Base-by-base conservation (phyloP, 768 basidiomycete genomes). In the Collybia mongolica region DNA sequence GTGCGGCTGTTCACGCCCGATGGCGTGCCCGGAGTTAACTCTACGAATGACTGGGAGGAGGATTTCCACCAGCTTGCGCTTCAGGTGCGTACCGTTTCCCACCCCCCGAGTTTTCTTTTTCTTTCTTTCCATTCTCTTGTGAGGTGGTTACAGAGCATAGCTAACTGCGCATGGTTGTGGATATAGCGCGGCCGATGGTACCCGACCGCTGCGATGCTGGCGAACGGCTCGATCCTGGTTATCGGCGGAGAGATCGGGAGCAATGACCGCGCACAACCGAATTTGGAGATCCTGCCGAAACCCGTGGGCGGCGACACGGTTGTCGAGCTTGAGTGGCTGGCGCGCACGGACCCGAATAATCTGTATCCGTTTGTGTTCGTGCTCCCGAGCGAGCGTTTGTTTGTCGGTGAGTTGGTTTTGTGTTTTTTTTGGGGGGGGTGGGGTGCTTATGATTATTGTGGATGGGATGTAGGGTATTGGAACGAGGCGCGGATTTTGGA, bases 31-130 rank as follows among this genome's bases (percentile, higher is more conserved):
- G 90, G 90, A 0, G 79, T 83, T 22, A 88, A 88, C 53, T 80
- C 82, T 5, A 90, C 86, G 5, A 83, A 82, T 46, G 86, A 91
- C 57, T 92, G 90, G 90, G 78, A 91, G 63, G 89, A 91, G 63
- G 81, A 90, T 54, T 71, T 69, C 35, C 53, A 76, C 0, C 73
- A 75, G 35, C 71, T 91, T 1, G 54, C 66, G 2, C 72, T 90
- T 19, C 88, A 90, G 76, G 84, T 84, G 11, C 5, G 26, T 28
- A 5, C 9, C 26, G 5, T 9, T 28, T 28, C 26, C 26, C 26
- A 5, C 9, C 26, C 26, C 26, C 26, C 26, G n/a, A n/a, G 5
- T 9, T 28, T 28, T 9, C 5, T 9, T 28, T 28, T 28, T 9
- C 26, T 9, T 28, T 28, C 5, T 28, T 9, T 28, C 9, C 9